Evolutionary conservation across 495 filamentous ascomycete genomes (phyloP).

Genomic region (Xylaria sp.): DNA sequence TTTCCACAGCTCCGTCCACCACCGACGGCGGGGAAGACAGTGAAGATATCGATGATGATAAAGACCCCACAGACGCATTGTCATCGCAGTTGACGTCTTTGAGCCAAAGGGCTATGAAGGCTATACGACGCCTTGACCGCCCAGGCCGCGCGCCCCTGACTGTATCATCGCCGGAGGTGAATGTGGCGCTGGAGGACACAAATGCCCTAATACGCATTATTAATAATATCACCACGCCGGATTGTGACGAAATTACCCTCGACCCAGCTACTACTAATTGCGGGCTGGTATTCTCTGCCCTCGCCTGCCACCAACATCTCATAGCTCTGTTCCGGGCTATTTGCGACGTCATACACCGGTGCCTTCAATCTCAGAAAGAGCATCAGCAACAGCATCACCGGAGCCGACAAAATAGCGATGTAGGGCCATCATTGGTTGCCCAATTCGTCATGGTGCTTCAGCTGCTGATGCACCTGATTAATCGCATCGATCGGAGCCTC

Average conservation of each 20-base stretch:
- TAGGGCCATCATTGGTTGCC: not conserved
- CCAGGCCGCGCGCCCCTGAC: constrained; percentile 6
- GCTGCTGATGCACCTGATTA: not conserved
- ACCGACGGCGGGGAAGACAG: not conserved
- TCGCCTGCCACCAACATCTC: constrained; percentile 9
- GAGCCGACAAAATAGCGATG: not conserved
- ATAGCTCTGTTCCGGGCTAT: not conserved
- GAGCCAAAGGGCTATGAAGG: not conserved
- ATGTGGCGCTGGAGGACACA: constrained; percentile 6
- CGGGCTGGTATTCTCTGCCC: constrained; percentile 2
- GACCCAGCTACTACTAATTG: not conserved
- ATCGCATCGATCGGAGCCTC: not conserved
- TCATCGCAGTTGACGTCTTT: not conserved
- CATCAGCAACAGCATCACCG: not conserved
- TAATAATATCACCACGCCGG: not conserved
- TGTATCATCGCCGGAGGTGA: constrained; percentile 1
- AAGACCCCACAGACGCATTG: not conserved
- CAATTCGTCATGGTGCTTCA: constrained; percentile 5
- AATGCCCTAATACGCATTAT: not conserved
- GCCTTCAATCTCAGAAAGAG: not conserved
- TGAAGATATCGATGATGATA: not conserved
- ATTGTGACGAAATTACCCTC: not conserved
- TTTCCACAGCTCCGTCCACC: not conserved
- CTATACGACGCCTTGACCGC: not conserved
- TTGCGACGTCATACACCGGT: constrained; percentile 5